Base-by-base conservation (phyloP, 768 basidiomycete species). In the Mycena crocata region DNA sequence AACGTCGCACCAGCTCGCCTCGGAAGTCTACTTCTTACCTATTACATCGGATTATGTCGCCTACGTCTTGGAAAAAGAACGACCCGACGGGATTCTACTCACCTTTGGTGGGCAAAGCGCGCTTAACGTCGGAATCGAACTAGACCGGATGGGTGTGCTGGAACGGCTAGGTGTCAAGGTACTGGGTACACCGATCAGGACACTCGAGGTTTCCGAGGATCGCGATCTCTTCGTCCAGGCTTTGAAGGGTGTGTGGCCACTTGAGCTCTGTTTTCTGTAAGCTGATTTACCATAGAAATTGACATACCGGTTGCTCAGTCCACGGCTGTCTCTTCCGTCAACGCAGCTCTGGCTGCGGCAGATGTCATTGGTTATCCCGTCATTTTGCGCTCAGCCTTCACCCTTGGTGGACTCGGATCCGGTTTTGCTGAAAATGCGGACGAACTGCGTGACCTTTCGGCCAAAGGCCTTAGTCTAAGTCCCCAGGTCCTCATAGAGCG, bases 51-150 rank as follows among this genome's bases (percentile, higher is more conserved):
- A 99, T 79, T 99, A 99, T 79, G 98, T 99, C 69, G 97, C 98
- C 67, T 98, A 98, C 75, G 95, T 99, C 30, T 84, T 99, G 77
- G 98, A 99, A 84, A 98, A 97, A 82, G 98, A 99, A 82, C 87
- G 96, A 12, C 98, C 98, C 0, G 98, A 99, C 76, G 98, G 98
- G 67, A 93, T 99, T 71, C 84, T 99, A 37, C 89, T 99, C 65
- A 99, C 98, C 14, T 99, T 99, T 72, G 98, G 98, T 78, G 98
- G 98, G 23, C 98, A 99, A 79, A 95, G 94, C 70, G 98, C 98
- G 4, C 85, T 99, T 68, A 99, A 99, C 75, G 98, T 99, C 65
- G 98, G 98, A 68, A 96, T 99, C 72, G 92, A 91, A 74, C 88
- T 99, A 39, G 96, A 99, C 81, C 91, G 90, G 73, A 99, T 98